Percentiles rank a stretch among this genome's conserved stretches.
These are phyloP conservation scores for Lasiosphaeria miniovina DNA, from an alignment of 495 filamentous ascomycete species.

Conservation along the genomic window DNA sequence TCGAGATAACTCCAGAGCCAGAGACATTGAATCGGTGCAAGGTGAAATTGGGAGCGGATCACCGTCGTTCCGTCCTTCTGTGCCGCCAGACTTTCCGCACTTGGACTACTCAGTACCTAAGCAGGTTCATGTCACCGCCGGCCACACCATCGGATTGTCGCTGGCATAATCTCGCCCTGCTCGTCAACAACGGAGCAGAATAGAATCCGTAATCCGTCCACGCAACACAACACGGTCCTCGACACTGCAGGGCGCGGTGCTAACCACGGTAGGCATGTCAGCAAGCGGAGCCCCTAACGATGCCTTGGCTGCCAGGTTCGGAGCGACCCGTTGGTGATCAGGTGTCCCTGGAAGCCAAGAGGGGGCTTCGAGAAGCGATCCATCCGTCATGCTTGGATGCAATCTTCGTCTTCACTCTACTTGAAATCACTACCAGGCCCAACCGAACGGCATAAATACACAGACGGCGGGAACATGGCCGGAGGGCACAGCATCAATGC, in stretches of 20 bases:
- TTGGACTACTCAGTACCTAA: background rate
- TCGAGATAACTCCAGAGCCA: too few relatives aligned
- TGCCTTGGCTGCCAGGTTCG: too few relatives aligned
- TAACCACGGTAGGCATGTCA: too few relatives aligned
- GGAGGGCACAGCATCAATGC: conserved; percentile 9
- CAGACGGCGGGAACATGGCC: conserved; percentile 13
- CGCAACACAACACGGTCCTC: too few relatives aligned
- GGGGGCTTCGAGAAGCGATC: too few relatives aligned
- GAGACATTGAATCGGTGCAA: background rate
- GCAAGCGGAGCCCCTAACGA: too few relatives aligned
- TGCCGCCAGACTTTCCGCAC: background rate
- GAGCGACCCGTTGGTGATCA: too few relatives aligned
- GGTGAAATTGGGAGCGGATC: background rate
- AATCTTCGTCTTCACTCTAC: background rate
- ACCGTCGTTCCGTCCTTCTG: background rate
- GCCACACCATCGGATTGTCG: background rate
- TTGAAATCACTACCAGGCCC: background rate
- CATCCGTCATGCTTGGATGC: background rate
- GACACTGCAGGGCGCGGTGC: too few relatives aligned
- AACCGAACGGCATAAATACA: conserved; percentile 2
- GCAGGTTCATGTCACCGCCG: background rate
- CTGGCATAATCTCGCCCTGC: background rate
- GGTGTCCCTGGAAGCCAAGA: too few relatives aligned
- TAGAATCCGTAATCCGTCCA: too few relatives aligned
- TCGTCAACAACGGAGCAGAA: too few relatives aligned